Evolutionary conservation across 1,284 basidiomycete species (phyloP), one percentile per base, ranked within the genome.

Genomic region (Chalciporus sp.): DNA sequence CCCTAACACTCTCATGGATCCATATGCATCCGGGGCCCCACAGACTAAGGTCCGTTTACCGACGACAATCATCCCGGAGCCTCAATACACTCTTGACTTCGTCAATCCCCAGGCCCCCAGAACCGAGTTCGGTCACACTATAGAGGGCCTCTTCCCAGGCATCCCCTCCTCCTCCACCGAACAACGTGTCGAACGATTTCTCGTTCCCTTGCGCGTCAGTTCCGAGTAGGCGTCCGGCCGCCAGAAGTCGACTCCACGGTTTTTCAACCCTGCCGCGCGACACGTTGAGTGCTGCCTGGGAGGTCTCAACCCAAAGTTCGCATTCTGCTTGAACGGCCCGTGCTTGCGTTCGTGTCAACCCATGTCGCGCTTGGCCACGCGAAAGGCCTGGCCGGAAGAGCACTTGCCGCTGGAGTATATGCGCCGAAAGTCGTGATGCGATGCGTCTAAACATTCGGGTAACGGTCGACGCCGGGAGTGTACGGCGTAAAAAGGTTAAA

Each of bases 371-470:
- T 4, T 60, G 47, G 9, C 70, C 55, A 12, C 68, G 67, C 17
- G 77, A 77, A 51, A 92, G 80, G 53, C 83, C 82, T 0, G 91
- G 88, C 42, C 90, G 84, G 65, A 88, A 92, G 28, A 89, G 71
- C 35, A 95, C 84, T 56, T 87, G 84, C n/a, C 91, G 85, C 61
- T 94, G 90, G 5, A 90, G 69, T 49, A 95, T 86, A 65, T 94
- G 86, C 51, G 86, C 82, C 1, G 85, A 77, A 9, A 95, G 68
- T 45, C 83, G 82, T 7, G 82, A 73, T 5, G 85, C 82, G 51
- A 88, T 82, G 40, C 81, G 81, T 39, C 91, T 80, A 66, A 95
- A 95, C 9, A 94, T 65, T 6, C 74, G 68, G 1, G 83, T 84
- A 23, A 82, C 71, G 0, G 75, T 74, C 0, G 79, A 65, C 35